Percentiles rank a stretch among this genome's conserved stretches.
Evolutionary conservation across 2,329 filamentous ascomycete species (phyloP).

Genomic region (Simplicillium sp.): DNA sequence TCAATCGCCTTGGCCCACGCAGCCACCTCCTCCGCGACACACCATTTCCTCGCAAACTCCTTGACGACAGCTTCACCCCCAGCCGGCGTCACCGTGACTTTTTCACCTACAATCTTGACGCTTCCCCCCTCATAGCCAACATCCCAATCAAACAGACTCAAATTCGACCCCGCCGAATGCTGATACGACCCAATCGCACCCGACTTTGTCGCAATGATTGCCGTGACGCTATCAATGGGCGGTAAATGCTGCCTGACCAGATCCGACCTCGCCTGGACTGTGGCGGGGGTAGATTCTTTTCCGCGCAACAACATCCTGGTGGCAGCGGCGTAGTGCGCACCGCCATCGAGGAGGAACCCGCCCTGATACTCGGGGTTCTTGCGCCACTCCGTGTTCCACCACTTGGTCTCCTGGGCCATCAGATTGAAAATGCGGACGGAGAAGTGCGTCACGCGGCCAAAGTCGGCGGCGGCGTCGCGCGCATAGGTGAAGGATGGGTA

Average conservation of each 20-base stretch:
- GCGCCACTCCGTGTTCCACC: slow-evolving; percentile 50
- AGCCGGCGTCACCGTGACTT: slow-evolving; percentile 26
- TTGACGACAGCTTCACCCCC: slow-evolving; percentile 23
- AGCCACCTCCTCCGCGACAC: slow-evolving; percentile 50
- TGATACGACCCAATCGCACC: slow-evolving; percentile 48
- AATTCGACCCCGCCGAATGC: slow-evolving; percentile 46
- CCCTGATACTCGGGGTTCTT: slow-evolving; percentile 63
- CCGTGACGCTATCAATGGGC: slow-evolving; percentile 58
- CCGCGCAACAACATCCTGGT: slow-evolving; percentile 47
- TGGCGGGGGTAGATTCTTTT: slow-evolving; percentile 29
- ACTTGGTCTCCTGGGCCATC: slow-evolving; percentile 30
- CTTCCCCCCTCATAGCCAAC: slow-evolving; percentile 49
- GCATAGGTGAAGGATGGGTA: slow-evolving; percentile 44
- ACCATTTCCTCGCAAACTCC: slow-evolving; percentile 39
- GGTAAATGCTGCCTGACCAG: slow-evolving; percentile 47
- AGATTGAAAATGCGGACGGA: slow-evolving; percentile 24
- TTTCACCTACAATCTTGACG: slow-evolving; percentile 37
- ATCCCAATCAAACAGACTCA: slow-evolving; percentile 43
- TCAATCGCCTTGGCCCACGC: slow-evolving; percentile 48
- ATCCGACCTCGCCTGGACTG: slow-evolving; percentile 43
- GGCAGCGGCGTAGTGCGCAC: slow-evolving; percentile 62
- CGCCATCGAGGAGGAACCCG: slow-evolving; percentile 67
- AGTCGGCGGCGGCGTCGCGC: slow-evolving; percentile 24
- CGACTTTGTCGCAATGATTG: slow-evolving; percentile 41
- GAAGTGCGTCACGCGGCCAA: slow-evolving; percentile 36